phyloP scores from a whole-genome alignment of 2,329 filamentous ascomycete genomes.

The Fusarium mexicanum region DNA sequence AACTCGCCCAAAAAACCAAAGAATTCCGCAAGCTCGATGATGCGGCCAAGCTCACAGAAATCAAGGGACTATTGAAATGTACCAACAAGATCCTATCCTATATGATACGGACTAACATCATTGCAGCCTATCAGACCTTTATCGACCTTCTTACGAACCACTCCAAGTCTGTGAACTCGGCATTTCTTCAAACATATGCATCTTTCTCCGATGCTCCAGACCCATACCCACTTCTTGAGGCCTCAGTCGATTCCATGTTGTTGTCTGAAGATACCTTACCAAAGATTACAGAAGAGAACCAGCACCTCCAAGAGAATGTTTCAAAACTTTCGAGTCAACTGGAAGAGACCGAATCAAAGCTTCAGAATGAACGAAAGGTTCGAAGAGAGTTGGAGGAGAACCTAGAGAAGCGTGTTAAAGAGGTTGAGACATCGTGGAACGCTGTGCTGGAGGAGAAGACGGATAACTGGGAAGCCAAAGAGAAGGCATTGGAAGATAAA shows the following conservation, averaged over 20 bases:
- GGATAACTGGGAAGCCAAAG: slow-evolving; percentile 95
- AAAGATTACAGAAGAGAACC: slow-evolving; percentile 87
- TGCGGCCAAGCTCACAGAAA: slow-evolving; percentile 82
- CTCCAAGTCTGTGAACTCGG: slow-evolving; percentile 91
- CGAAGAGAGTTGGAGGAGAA: slow-evolving; percentile 80
- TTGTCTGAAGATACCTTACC: slow-evolving; percentile 92
- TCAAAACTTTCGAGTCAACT: slow-evolving; percentile 79
- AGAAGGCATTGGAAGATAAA: slow-evolving; percentile 91
- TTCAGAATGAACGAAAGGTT: slow-evolving; percentile 80
- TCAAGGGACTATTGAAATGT: slow-evolving; percentile 92
- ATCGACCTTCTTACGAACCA: slow-evolving; percentile 97
- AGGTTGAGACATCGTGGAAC: slow-evolving; percentile 89
- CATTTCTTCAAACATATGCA: slow-evolving; percentile 92
- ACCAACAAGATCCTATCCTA: neutral
- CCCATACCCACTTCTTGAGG: slow-evolving; percentile 94
- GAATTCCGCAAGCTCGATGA: slow-evolving; percentile 96
- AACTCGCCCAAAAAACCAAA: slow-evolving; percentile 98
- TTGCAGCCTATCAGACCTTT: slow-evolving; percentile 90
- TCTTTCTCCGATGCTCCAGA: slow-evolving; percentile 95
- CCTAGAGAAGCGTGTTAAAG: slow-evolving; percentile 83
- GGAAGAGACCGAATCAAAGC: slow-evolving; percentile 80
- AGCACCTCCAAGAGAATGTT: slow-evolving; percentile 83
- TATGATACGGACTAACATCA: slow-evolving; percentile 8
- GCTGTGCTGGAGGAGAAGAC: slow-evolving; percentile 92
- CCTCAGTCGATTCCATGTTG: slow-evolving; percentile 93